Evolutionary conservation across 108 stramenopile species (phyloP).

Genomic region (Conticribra weissflogii): DNA sequence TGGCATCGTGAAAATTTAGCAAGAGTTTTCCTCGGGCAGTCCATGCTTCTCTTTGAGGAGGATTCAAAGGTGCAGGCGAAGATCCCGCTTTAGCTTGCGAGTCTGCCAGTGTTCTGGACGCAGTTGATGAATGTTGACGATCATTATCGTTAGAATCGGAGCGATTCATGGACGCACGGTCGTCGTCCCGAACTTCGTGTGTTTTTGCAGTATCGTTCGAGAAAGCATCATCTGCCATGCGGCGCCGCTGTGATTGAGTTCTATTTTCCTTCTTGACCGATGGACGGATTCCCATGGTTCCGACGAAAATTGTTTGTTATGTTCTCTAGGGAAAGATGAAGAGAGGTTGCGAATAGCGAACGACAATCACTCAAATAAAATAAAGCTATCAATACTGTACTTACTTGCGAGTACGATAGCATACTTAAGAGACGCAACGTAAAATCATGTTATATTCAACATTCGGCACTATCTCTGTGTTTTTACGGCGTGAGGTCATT

Average conservation of each 20-base stretch:
- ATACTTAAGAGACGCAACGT: too few species aligned
- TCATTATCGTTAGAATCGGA: not conserved
- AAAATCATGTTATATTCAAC: too few species aligned
- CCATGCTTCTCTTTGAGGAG: slow-evolving; percentile 41
- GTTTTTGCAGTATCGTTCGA: not conserved
- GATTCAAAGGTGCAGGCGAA: not conserved
- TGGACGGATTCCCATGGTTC: slow-evolving; percentile 23
- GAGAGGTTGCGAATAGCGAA: too few species aligned
- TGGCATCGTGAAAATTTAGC: slow-evolving; percentile 37
- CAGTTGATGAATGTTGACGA: not conserved
- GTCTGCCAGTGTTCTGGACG: not conserved
- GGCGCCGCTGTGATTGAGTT: not conserved
- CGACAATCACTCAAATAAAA: too few species aligned
- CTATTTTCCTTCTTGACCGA: slow-evolving; percentile 3
- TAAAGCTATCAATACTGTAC: too few species aligned
- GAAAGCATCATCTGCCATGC: not conserved
- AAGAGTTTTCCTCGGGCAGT: slow-evolving; percentile 41
- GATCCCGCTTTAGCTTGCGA: not conserved
- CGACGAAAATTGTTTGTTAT: not conserved
- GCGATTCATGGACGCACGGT: not conserved
- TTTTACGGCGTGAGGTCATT: too few species aligned
- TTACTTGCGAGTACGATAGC: too few species aligned
- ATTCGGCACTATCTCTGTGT: too few species aligned
- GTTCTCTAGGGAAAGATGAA: not conserved
- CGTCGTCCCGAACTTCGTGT: not conserved